Base-by-base conservation (phyloP, 805 yeast species). In the Naumovozyma baii region DNA sequence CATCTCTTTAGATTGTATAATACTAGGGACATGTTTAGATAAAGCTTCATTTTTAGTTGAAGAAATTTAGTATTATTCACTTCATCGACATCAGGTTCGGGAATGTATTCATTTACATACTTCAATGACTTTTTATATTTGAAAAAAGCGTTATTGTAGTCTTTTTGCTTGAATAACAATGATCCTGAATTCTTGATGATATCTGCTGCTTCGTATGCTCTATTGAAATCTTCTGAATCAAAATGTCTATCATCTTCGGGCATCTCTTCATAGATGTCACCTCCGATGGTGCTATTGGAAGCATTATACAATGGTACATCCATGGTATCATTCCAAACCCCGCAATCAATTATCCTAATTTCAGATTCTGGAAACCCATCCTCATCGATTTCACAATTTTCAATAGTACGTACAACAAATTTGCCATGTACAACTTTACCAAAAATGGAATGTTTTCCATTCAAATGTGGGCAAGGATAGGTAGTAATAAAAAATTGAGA, bases 401-500 rank as follows among this genome's bases (percentile, higher is more conserved):
- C 94, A 16, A 81, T 62, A 19, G 76, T 77, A 50, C 88, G 67
- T 0, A 83, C 69, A 1, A 82, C 80, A 2, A 80, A 78, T 55
- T 79, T 81, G 14, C 85, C 94, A 49, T 67, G 68, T 5, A 66
- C 50, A 9, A 86, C 87, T 41, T 63, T 65, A 1, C 95, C 96
- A 61, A 87, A 81, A 2, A 84, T 77, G 0, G 88, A 68, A 53
- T 84, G 88, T 49, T 80, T 81, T 0, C 85, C 84, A 33, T 72
- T 74, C 42, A 87, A 62, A 59, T 86, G 95, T 1, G 85, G 80
- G 7, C 79, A 72, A 2, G 85, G 73, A 39, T 68, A 72, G 1
- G 87, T 78, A 9, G 79, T 74, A 33, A 83, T 78, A 52, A 83
- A 83, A 53, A 83, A 82, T 52, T 80, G 88, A 0, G 84, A 73